These are phyloP conservation scores for Stephanodiscus minutulus DNA, from an alignment of 108 stramenopile species.

Conservation along the genomic window DNA sequence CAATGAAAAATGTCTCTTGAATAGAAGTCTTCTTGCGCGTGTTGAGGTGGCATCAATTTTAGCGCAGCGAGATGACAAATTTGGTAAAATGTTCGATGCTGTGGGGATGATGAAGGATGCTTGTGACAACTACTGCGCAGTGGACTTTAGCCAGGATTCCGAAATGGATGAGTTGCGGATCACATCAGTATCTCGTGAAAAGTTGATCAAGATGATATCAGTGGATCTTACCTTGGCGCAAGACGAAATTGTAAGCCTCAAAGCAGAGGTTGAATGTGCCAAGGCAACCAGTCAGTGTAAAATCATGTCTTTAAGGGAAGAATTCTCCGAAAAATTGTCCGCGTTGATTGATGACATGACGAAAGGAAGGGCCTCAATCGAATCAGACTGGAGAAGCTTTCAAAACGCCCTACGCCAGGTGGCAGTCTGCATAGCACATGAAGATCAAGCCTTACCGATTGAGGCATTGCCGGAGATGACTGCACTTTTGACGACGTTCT, in stretches of 20 bases:
- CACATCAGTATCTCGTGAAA: background rate
- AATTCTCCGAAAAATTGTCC: conserved; percentile 8
- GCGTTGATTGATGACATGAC: conserved; percentile 4
- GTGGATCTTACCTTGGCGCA: conserved; percentile 13
- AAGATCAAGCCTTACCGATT: background rate
- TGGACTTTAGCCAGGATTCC: background rate
- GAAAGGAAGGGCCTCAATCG: conserved; percentile 3
- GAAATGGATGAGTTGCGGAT: conserved; percentile 1
- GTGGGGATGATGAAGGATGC: background rate
- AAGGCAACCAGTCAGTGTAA: conserved; percentile 18
- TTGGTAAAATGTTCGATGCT: conserved; percentile 11
- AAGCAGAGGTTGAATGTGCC: conserved; percentile 18
- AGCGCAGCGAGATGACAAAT: background rate
- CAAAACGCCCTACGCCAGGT: conserved; percentile 5
- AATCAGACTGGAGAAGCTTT: conserved; percentile 20
- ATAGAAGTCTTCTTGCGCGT: background rate
- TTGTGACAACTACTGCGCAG: background rate
- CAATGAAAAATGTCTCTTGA: conserved; percentile 7
- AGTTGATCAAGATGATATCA: conserved; percentile 1
- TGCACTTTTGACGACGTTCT: conserved; percentile 11
- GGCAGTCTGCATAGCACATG: conserved; percentile 8
- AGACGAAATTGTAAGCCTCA: conserved; percentile 9
- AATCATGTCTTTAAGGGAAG: conserved; percentile 8
- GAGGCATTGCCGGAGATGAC: conserved; percentile 21
- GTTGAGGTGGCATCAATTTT: conserved; percentile 8